Base-by-base conservation (phyloP, 768 basidiomycete species). In the Trametopsis cervina region DNA sequence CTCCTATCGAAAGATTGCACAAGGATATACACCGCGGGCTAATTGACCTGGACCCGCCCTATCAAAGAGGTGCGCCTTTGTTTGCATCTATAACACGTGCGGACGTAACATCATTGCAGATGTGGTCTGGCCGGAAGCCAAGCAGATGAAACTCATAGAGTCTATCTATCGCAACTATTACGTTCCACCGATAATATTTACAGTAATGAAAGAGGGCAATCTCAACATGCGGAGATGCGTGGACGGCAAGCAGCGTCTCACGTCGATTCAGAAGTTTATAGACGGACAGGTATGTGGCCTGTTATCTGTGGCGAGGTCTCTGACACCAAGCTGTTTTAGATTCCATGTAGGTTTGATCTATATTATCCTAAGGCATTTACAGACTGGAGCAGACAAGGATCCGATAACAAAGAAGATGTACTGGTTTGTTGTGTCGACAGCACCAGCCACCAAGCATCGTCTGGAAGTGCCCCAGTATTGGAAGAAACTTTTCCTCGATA, bases 111-210 rank as follows among this genome's bases (percentile, higher is more conserved):
- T 18, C 6, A 43, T 15, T 4, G 15, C 38, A 89, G 88, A 85
- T 47, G 71, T 90, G 17, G 88, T 90, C 2, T 90, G 89, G 88
- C 72, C 83, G 0, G 74, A 76, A 45, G 60, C 62, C 39, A 89
- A 89, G 56, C 84, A 89, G 55, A 71, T 70, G 52, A 68, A 66
- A 38, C 65, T 80, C 40, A 64, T 80, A 6, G 73, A 77, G 54
- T 78, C 75, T 0, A 66, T 76, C 15, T 75, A 71, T 39, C 66
- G 71, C 47, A 76, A 86, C 68, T 71, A 65, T 66, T 75, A 76
- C 53, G 66, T 77, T 4, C 75, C 76, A 0, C 76, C 73, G 0
- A 62, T 78, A 37, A 70, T 80, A 37, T 78, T 78, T 40, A 67
- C 70, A 0, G 58, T 62, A 40, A 54, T 39, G 7, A 60, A 60